phyloP scores from a whole-genome alignment of 176 grass and related monocot genomes.

The Alloteropsis semialata region DNA sequence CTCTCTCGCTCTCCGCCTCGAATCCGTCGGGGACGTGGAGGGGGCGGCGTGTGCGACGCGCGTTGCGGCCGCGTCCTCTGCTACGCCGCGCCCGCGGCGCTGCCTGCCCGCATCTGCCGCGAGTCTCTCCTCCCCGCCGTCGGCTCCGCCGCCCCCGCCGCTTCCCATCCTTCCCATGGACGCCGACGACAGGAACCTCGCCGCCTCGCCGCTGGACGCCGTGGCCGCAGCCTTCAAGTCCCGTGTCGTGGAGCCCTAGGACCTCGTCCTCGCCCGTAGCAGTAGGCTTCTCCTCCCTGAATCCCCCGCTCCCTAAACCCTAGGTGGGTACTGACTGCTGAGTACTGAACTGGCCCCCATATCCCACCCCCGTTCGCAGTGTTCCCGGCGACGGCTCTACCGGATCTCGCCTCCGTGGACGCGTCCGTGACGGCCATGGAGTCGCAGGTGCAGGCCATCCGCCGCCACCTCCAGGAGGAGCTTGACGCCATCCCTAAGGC shows the following conservation, averaged over 20 bases:
- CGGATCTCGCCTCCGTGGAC: conserved; percentile 69
- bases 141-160: too few species aligned
- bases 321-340: conserved; percentile 8
- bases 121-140: too few species aligned
- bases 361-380: conserved; percentile 33
- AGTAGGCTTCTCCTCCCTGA: conserved; percentile 36
- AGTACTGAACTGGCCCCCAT: neutral
- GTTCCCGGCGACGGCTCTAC: conserved; percentile 55
- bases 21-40: too few species aligned
- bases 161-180: conserved; percentile 41
- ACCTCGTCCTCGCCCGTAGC: conserved; percentile 86
- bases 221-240: conserved; percentile 59
- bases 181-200: conserved; percentile 39
- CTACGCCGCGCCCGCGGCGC: too few species aligned
- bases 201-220: conserved; percentile 51
- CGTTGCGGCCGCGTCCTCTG: too few species aligned
- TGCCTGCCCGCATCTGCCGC: too few species aligned
- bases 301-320: conserved; percentile 20
- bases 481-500: conserved; percentile 77
- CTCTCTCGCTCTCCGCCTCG: too few species aligned
- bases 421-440: conserved; percentile 72
- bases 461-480: conserved; percentile 70
- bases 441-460: conserved; percentile 67
- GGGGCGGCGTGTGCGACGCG: too few species aligned
- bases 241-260: conserved; percentile 66